Evolutionary conservation across 495 filamentous ascomycete species (phyloP).

Genomic region (Staphylotrichum longicolle): DNA sequence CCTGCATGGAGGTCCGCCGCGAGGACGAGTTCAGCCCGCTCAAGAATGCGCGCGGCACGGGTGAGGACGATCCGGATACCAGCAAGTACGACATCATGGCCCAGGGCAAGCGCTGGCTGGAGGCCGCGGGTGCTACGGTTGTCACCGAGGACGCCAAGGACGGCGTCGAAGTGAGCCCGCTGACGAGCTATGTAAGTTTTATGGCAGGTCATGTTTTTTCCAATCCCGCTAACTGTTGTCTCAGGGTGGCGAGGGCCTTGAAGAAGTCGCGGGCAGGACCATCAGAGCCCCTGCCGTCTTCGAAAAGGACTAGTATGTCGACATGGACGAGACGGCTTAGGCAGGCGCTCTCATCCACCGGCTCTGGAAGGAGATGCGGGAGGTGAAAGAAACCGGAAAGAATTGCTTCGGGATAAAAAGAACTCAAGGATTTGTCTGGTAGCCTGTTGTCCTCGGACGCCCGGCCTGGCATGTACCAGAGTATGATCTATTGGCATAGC

Average conservation of each 20-base stretch:
- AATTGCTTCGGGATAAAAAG: too few relatives aligned
- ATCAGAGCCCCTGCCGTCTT: slow-evolving; percentile 75
- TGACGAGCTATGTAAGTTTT: slow-evolving; percentile 89
- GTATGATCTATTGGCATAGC: too few relatives aligned
- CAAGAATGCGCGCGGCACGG: slow-evolving; percentile 90
- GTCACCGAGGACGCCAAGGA: slow-evolving; percentile 64
- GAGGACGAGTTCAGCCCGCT: slow-evolving; percentile 98
- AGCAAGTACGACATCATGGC: slow-evolving; percentile 83
- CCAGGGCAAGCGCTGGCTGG: slow-evolving; percentile 81
- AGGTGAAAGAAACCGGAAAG: too few relatives aligned
- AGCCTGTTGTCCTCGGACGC: too few relatives aligned
- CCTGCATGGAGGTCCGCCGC: slow-evolving; percentile 89
- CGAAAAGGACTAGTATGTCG: slow-evolving; percentile 40
- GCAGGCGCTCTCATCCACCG: too few relatives aligned
- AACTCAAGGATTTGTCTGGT: too few relatives aligned
- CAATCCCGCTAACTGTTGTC: slow-evolving; percentile 31
- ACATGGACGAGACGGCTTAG: too few relatives aligned
- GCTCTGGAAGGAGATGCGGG: not conserved
- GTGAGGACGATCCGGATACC: slow-evolving; percentile 92
- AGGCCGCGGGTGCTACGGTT: slow-evolving; percentile 73
- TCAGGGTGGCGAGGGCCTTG: slow-evolving; percentile 87
- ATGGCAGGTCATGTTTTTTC: slow-evolving; percentile 2
- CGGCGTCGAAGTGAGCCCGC: slow-evolving; percentile 87
- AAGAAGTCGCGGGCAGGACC: slow-evolving; percentile 67
- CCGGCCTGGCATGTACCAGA: too few relatives aligned